A percentile compares a stretch with the other conserved stretches of the same genome.
phyloP scores from a whole-genome alignment of 305 asterid genomes.

The Petunia hybrid region DNA sequence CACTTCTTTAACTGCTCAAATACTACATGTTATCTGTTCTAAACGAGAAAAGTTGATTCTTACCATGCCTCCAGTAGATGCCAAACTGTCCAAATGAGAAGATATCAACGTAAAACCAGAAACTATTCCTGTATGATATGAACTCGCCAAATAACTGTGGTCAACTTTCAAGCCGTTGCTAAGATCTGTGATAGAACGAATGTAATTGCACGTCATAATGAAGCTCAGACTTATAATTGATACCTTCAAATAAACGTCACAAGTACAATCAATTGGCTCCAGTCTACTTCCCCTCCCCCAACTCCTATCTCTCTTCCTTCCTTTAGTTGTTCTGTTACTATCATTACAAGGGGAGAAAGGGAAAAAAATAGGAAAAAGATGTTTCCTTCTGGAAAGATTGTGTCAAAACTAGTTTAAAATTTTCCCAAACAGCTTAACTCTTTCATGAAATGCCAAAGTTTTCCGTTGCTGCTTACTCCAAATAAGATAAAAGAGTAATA shows the following conservation, averaged over 20 bases:
- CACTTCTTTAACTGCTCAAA: neutral
- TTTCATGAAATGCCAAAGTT: neutral
- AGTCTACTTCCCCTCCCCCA: neutral
- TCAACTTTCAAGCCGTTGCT: constrained; percentile 56
- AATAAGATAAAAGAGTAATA: neutral
- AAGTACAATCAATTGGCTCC: neutral
- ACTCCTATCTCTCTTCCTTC: neutral
- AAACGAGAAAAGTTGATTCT: constrained; percentile 35
- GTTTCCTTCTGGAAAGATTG: neutral
- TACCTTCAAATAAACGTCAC: neutral
- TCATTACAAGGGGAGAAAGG: neutral
- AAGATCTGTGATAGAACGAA: constrained; percentile 46
- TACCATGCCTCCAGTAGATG: constrained; percentile 57
- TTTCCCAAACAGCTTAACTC: neutral
- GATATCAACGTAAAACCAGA: constrained; percentile 82
- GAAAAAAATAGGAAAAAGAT: neutral
- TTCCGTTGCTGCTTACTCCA: neutral
- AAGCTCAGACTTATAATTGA: constrained; percentile 3
- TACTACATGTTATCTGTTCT: constrained; percentile 8
- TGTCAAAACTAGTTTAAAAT: neutral
- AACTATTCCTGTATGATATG: constrained; percentile 88
- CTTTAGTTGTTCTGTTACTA: neutral
- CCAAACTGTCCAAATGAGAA: constrained; percentile 56
- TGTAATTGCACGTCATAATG: neutral
- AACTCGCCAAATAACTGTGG: constrained; percentile 84